Evolutionary conservation across 2,329 filamentous ascomycete species (phyloP).

Genomic region (Fusarium caatingaense): DNA sequence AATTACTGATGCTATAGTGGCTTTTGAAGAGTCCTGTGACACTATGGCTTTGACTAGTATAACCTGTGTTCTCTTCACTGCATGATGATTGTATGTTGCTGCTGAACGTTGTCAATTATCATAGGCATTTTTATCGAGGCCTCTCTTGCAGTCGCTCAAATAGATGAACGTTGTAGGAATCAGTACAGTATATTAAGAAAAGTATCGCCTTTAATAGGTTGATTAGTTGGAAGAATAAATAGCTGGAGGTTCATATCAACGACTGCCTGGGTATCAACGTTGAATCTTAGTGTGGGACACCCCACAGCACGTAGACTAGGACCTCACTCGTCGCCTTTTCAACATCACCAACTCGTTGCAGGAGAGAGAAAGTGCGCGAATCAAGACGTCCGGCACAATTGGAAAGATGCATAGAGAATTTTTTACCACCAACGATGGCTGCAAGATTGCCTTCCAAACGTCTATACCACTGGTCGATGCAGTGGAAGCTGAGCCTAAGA

Average conservation of each 20-base stretch:
- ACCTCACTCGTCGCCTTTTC: not conserved
- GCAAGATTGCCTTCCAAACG: slow-evolving; percentile 40
- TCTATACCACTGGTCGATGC: slow-evolving; percentile 34
- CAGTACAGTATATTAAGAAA: not conserved
- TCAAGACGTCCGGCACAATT: not conserved
- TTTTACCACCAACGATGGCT: slow-evolving; percentile 42
- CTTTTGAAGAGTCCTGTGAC: not conserved
- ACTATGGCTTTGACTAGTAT: not conserved
- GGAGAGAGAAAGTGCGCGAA: not conserved
- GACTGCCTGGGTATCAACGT: not conserved
- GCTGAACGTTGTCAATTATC: not conserved
- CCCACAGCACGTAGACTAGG: slow-evolving; percentile 1
- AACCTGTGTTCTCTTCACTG: not conserved
- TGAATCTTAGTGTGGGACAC: not conserved
- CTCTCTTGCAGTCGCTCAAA: not conserved
- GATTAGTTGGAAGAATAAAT: not conserved
- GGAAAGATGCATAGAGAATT: slow-evolving; percentile 35
- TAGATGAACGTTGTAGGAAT: not conserved
- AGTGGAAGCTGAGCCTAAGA: slow-evolving; percentile 7
- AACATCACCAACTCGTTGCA: not conserved
- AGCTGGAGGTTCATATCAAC: not conserved
- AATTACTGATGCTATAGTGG: not conserved
- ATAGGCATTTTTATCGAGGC: not conserved
- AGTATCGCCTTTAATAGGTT: not conserved
- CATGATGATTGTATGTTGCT: not conserved